phyloP scores from a whole-genome alignment of 2,329 filamentous ascomycete species.

The Trichoderma koningii region DNA sequence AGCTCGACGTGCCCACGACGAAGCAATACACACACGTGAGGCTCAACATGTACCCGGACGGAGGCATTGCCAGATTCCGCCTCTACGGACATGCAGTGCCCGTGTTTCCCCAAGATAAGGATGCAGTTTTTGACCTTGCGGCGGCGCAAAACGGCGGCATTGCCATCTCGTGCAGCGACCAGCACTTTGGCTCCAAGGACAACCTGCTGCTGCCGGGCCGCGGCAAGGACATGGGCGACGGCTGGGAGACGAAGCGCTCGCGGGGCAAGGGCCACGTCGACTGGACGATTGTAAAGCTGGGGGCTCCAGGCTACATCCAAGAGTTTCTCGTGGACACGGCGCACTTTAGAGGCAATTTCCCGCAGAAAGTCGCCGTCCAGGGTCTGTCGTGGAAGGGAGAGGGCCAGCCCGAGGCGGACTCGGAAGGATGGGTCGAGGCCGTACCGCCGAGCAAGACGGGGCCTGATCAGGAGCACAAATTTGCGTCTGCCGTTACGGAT shows the following conservation, averaged over 20 bases:
- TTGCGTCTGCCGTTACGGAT: slow-evolving; percentile 57
- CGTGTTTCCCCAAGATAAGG: slow-evolving; percentile 68
- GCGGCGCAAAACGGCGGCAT: slow-evolving; percentile 78
- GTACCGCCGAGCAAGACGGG: slow-evolving; percentile 68
- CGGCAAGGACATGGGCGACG: slow-evolving; percentile 83
- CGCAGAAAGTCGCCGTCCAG: slow-evolving; percentile 72
- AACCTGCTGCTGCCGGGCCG: slow-evolving; percentile 78
- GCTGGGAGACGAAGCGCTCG: slow-evolving; percentile 81
- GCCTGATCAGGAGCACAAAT: slow-evolving; percentile 72
- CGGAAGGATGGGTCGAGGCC: slow-evolving; percentile 66
- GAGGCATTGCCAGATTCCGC: slow-evolving; percentile 78
- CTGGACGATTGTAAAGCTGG: slow-evolving; percentile 78
- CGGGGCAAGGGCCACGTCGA: slow-evolving; percentile 72
- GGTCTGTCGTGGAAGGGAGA: slow-evolving; percentile 57
- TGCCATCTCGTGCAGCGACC: slow-evolving; percentile 74
- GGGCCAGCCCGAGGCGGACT: slow-evolving; percentile 58
- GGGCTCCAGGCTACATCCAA: slow-evolving; percentile 64
- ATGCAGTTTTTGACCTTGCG: slow-evolving; percentile 72
- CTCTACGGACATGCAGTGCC: slow-evolving; percentile 76
- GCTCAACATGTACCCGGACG: slow-evolving; percentile 83
- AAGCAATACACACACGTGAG: slow-evolving; percentile 79
- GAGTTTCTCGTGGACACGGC: slow-evolving; percentile 76
- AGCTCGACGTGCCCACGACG: slow-evolving; percentile 57
- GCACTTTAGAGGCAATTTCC: slow-evolving; percentile 82
- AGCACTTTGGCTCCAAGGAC: slow-evolving; percentile 81